A percentile compares a stretch with the other conserved stretches of the same genome.
phyloP scores from a whole-genome alignment of 768 basidiomycete species.

The Coprinopsis sp. region DNA sequence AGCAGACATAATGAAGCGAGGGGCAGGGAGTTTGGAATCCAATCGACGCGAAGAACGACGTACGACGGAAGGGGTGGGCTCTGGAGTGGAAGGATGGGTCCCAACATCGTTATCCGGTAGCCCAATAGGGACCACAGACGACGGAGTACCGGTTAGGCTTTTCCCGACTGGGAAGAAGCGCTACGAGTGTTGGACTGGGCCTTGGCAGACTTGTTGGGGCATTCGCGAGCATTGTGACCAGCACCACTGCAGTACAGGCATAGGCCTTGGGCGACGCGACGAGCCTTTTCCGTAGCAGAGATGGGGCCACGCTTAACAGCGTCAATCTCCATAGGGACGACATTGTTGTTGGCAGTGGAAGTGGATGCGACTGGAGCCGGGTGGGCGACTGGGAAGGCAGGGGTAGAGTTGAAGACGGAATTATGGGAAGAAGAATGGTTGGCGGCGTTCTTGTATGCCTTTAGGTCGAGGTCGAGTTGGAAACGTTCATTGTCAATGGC shows the following conservation, averaged over 20 bases:
- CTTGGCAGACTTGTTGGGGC: constrained; percentile 19
- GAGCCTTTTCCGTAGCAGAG: constrained; percentile 21
- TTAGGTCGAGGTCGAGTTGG: constrained; percentile 15
- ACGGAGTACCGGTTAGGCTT: constrained; percentile 23
- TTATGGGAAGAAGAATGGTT: constrained; percentile 2
- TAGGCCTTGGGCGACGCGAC: constrained; percentile 20
- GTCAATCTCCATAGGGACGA: constrained; percentile 30
- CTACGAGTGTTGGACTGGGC: neutral
- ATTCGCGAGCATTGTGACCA: constrained; percentile 23
- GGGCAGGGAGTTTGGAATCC: constrained; percentile 14
- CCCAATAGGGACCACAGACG: constrained; percentile 22
- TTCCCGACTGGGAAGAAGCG: constrained; percentile 19
- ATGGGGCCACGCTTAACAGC: constrained; percentile 23
- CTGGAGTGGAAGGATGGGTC: constrained; percentile 17
- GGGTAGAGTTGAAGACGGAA: constrained; percentile 3
- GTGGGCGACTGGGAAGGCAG: neutral
- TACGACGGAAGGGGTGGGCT: constrained; percentile 16
- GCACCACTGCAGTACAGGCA: constrained; percentile 33
- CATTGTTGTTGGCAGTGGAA: constrained; percentile 13
- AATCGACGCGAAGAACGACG: constrained; percentile 14
- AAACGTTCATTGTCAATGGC: constrained; percentile 23
- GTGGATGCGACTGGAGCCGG: constrained; percentile 5
- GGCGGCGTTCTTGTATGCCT: constrained; percentile 1
- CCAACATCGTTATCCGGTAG: constrained; percentile 21
- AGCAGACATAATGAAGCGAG: constrained; percentile 17